phyloP scores from a whole-genome alignment of 2,329 filamentous ascomycete species.

The Colletotrichum karsti region DNA sequence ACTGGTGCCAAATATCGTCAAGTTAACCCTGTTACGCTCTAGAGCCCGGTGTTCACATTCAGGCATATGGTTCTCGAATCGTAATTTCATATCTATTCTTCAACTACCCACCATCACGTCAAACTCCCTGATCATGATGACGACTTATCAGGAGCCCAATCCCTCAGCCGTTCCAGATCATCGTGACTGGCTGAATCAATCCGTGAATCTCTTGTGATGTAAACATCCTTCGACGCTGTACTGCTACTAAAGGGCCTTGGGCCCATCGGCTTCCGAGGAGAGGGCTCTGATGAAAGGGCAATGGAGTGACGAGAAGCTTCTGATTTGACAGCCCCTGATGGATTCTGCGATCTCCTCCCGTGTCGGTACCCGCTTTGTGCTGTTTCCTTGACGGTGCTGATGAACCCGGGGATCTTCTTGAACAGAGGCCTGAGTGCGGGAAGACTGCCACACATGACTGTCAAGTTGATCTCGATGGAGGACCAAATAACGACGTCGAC shows the following conservation, averaged over 20 bases:
- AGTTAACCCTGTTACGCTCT: no score
- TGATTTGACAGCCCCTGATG: not conserved
- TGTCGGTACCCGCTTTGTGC: not conserved
- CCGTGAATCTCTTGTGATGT: not conserved
- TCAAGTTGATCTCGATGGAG: slow-evolving; percentile 39
- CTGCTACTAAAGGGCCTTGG: not conserved
- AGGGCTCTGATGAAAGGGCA: not conserved
- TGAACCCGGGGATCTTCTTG: not conserved
- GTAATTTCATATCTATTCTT: no score
- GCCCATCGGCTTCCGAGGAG: not conserved
- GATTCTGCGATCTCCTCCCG: not conserved
- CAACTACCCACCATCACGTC: no score
- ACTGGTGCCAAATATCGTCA: no score
- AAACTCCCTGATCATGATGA: no score
- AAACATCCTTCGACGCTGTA: not conserved
- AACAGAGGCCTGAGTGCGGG: slow-evolving; percentile 47
- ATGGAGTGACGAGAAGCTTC: not conserved
- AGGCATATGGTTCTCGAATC: no score
- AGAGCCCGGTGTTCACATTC: no score
- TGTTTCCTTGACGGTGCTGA: not conserved
- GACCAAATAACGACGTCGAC: slow-evolving; percentile 41
- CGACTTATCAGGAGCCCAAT: slow-evolving; percentile 51
- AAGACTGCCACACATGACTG: slow-evolving; percentile 53
- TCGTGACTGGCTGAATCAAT: not conserved
- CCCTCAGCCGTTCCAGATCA: slow-evolving; percentile 3